Base-by-base conservation (phyloP, 208 protist genomes). In the Vickermania ingenoplastis region DNA sequence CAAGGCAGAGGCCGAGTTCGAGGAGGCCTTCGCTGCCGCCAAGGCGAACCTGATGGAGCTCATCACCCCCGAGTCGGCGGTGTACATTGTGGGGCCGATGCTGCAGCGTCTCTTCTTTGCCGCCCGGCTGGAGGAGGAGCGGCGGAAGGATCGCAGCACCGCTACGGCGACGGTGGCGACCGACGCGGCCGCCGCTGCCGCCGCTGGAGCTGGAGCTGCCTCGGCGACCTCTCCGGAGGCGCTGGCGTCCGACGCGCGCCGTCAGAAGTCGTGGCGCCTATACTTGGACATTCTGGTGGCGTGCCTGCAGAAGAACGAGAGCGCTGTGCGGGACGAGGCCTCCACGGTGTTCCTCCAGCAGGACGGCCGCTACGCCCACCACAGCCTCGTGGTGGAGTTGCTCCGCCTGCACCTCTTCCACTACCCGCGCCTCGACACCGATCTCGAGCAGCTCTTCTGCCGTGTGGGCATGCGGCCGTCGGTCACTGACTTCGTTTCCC, bases 361-460 rank as follows among this genome's bases (percentile, higher is more conserved):
- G 54, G 73, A 84, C 31, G 67, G 75, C 48, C 69, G 78, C 31
- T 94, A 77, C 71, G 61, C 60, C 51, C 77, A 81, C 63, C 41
- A 80, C 13, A 86, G 90, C 54, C 69, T 94, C 21, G 79, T 71
- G 14, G 57, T 65, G 1, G 79, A 91, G 54, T 64, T 97, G 25
- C 79, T 98, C 26, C 86, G 86, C 61, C 80, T 92, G 41, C 79
- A 82, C 31, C 69, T 99, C 2, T 49, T 99, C n/a, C 79, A 92
- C 53, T 73, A 86, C 30, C 62, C 72, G 22, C 81, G 83, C 41
- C 81, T 97, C 23, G 92, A 97, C 63, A 74, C 84, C 3, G 83
- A 83, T 24, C 76, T 99, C 25, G 85, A 68, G 26, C 52, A 96
- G 13, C 62, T 69, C 25, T 59, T 53, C 0, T 50, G 59, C 13